Conservation (phyloP, 306 rosid genomes). For the Sechiopsis laciniata region DNA sequence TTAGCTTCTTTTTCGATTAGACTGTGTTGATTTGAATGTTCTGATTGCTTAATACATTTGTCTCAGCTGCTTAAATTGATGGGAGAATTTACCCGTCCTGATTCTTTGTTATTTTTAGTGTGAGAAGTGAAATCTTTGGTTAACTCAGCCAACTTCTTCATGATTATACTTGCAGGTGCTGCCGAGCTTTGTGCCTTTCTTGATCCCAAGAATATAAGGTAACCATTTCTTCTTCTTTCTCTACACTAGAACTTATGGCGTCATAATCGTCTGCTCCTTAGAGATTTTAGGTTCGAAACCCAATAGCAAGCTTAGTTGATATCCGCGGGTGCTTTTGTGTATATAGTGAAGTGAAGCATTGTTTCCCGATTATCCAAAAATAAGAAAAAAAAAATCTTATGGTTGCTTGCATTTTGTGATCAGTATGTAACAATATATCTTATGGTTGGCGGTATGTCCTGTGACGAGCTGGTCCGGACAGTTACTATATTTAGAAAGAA, state of each 20-base stretch:
- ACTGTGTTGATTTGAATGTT: background rate
- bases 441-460: too few relatives aligned
- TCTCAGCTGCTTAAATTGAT: background rate
- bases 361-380: too few relatives aligned
- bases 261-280: too few relatives aligned
- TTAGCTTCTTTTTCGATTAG: background rate
- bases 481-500: too few relatives aligned
- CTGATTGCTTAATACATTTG: background rate
- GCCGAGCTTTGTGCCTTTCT: slow-evolving; percentile 71
- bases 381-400: background rate
- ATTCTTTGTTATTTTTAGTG: background rate
- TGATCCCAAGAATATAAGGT: slow-evolving; percentile 76
- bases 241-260: background rate
- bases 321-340: too few relatives aligned
- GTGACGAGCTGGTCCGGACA: too few relatives aligned
- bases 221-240: slow-evolving; percentile 26
- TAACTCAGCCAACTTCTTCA: slow-evolving; percentile 9
- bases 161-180: slow-evolving; percentile 51
- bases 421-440: too few relatives aligned
- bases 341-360: too few relatives aligned
- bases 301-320: too few relatives aligned
- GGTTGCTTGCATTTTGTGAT: background rate
- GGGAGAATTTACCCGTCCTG: background rate
- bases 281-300: too few relatives aligned
- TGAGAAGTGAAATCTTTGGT: too few relatives aligned